Evolutionary conservation across 352 stramenopile species (phyloP).

Genomic region (Globisporangium sylvaticum): DNA sequence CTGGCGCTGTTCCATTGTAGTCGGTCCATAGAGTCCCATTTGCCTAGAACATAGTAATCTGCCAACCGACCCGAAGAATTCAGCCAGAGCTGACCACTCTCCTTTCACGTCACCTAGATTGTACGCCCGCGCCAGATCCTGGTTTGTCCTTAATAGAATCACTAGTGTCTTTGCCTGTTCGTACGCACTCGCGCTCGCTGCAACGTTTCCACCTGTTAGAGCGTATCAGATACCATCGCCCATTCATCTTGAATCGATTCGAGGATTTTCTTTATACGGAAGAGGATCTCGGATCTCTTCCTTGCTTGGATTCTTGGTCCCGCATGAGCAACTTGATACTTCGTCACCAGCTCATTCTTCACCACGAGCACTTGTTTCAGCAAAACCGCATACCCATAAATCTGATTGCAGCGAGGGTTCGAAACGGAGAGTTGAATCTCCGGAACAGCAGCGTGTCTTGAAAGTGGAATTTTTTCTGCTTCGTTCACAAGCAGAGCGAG

Average conservation of each 20-base stretch:
- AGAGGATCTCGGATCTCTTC: background rate
- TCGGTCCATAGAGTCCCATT: too few species aligned
- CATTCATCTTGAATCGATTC: constrained; percentile 3
- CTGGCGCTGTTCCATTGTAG: too few species aligned
- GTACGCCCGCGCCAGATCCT: too few species aligned
- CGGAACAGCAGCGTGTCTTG: background rate
- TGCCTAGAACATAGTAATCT: too few species aligned
- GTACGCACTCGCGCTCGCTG: too few species aligned
- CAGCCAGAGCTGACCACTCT: too few species aligned
- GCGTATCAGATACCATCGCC: background rate
- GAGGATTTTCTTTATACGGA: background rate
- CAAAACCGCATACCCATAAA: constrained; percentile 10
- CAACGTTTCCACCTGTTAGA: too few species aligned
- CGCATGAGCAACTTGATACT: background rate
- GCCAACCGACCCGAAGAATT: too few species aligned
- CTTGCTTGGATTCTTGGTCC: background rate
- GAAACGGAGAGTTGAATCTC: background rate
- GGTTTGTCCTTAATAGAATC: too few species aligned
- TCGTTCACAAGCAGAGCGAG: constrained; percentile 17
- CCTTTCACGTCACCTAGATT: too few species aligned
- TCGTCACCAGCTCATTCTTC: constrained; percentile 2
- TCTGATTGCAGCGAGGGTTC: background rate
- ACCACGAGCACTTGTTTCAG: constrained; percentile 8
- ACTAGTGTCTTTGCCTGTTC: too few species aligned
- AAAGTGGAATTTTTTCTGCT: background rate